Base-by-base conservation (phyloP, 805 yeast species). In the Ogataea allantospora region DNA sequence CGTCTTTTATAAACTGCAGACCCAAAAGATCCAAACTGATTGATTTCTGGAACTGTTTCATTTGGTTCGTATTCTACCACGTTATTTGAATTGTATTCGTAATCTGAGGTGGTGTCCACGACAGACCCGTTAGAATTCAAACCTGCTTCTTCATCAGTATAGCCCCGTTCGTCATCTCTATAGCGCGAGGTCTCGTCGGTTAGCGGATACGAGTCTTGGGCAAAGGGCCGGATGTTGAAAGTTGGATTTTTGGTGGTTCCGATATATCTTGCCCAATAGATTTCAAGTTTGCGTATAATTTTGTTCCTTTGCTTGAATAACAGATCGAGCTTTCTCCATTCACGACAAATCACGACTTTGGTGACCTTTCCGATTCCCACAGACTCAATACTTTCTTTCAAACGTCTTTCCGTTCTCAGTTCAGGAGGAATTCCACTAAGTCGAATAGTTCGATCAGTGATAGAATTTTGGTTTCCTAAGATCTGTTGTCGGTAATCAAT, bases 391-490 rank as follows among this genome's bases (percentile, higher is more conserved):
- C 87, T 93, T 24, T 78, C 72, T 40, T 76, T 80, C 48, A 91
- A 63, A 10, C 76, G 78, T n/a, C 71, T 70, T 48, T 80, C 88
- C 40, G 78, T 80, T 35, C 97, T 70, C 27, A 89, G 64, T 30
- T 80, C 79, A 0, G 85, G 81, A 0, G 98, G 97, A 4, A 91
- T 87, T 0, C 98, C 98, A 24, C 91, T 79, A 10, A 91, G 59
- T 41, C 91, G 68, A 27, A 93, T 81, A 1, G 98, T 93, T 57
- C 96, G 72, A 67, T 91, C 98, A 0, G 98, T 87, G 42, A 91
- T 73, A 7, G 95, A 81, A 56, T 83, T 83, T 58, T 89, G 97
- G 46, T 73, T 75, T 0, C 98, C 97, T 47, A 91, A 66, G 54
- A 85, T 83, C 35, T 64, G 65, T 62, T 91, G 98, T 45, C 98